Percentiles rank a stretch among this genome's conserved stretches.
Evolutionary conservation across 768 basidiomycete genomes (phyloP).

Genomic region (Lactifluus hygrophoroides): DNA sequence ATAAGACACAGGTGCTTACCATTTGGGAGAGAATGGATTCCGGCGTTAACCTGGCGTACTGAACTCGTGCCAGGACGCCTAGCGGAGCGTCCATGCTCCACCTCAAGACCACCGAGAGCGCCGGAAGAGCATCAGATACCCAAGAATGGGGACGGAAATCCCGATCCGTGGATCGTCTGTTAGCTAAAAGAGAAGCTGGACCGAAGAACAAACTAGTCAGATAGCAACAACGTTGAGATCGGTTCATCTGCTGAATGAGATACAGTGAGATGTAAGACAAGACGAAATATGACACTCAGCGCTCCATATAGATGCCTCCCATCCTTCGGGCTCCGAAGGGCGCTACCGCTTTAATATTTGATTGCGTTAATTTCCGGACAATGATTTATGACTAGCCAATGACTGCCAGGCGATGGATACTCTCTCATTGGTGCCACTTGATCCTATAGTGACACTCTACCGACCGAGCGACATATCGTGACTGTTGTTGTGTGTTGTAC

Average conservation of each 20-base stretch:
- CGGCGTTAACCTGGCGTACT: neutral
- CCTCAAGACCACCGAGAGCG: no score
- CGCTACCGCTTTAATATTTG: neutral
- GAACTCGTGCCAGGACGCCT: neutral
- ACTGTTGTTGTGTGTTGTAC: no score
- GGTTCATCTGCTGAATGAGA: neutral
- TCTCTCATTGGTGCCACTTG: neutral
- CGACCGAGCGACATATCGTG: neutral
- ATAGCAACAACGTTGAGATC: neutral
- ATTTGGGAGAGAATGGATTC: neutral
- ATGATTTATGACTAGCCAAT: neutral
- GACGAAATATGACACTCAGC: neutral
- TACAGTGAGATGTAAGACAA: neutral
- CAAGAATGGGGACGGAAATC: neutral
- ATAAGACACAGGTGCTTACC: neutral
- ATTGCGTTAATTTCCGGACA: neutral
- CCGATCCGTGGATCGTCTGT: neutral
- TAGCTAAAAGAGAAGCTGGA: neutral
- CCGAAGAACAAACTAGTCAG: neutral
- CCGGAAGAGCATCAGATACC: neutral
- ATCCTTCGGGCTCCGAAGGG: neutral
- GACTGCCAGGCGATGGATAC: neutral
- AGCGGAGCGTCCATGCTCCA: neutral
- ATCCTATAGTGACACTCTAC: neutral
- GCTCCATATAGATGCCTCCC: neutral